These are phyloP conservation scores for Coemansia sp. DNA, from an alignment of 192 early-diverging fungal species.

Conservation along the genomic window DNA sequence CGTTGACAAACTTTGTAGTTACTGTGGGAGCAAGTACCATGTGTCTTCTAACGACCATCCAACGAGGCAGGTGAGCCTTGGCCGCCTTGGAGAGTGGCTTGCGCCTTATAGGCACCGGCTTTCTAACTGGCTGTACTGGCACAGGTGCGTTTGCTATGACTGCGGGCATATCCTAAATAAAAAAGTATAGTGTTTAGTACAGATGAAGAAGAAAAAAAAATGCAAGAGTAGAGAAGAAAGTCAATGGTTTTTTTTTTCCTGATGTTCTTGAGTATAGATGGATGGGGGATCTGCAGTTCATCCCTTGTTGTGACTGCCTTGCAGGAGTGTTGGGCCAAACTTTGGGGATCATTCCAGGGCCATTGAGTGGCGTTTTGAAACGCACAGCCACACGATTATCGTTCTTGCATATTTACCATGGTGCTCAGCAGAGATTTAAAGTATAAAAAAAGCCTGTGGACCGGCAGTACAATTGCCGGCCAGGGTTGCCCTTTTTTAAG, in stretches of 20 bases:
- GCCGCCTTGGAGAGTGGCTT: slow-evolving; percentile 5
- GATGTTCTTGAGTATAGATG: background rate
- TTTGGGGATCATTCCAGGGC: too few species aligned
- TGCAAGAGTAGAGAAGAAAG: background rate
- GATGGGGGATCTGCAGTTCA: background rate
- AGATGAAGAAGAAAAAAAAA: background rate
- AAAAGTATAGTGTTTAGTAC: background rate
- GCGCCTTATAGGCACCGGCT: slow-evolving; percentile 8
- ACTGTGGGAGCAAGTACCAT: background rate
- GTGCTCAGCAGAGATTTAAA: background rate
- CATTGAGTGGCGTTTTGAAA: too few species aligned
- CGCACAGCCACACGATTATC: background rate
- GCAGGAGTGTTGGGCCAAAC: too few species aligned
- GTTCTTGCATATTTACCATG: background rate
- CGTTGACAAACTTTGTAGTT: background rate
- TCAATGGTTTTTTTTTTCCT: background rate
- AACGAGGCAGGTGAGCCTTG: background rate
- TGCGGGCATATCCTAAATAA: background rate
- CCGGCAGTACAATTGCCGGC: background rate
- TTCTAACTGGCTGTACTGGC: background rate
- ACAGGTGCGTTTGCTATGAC: background rate
- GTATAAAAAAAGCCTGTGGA: too few species aligned
- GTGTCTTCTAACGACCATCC: background rate
- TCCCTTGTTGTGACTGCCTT: background rate
- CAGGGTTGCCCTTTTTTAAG: background rate